A percentile compares a stretch with the other conserved stretches of the same genome.
phyloP scores from a whole-genome alignment of 495 filamentous ascomycete species.

The Chaetomium cochliodes region DNA sequence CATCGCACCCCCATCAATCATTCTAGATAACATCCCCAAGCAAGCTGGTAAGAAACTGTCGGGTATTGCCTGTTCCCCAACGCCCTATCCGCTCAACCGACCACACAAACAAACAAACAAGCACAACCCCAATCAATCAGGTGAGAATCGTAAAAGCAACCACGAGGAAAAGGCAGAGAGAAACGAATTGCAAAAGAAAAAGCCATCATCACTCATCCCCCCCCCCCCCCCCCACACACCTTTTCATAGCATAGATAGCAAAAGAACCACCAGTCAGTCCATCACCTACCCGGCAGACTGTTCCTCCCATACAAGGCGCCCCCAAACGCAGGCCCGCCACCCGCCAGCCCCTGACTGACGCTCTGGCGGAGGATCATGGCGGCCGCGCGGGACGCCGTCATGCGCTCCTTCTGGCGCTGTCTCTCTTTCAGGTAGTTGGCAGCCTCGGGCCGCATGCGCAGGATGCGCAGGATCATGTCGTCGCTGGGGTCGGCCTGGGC shows the following conservation, averaged over 20 bases:
- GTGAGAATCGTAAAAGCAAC: background rate
- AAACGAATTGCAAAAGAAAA: background rate
- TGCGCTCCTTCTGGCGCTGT: constrained; percentile 87
- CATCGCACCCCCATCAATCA: background rate
- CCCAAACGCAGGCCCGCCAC: constrained; percentile 43
- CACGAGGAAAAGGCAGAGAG: background rate
- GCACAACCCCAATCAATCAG: background rate
- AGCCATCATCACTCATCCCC: constrained; percentile 3
- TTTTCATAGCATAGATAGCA: background rate
- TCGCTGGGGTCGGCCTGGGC: constrained; percentile 96
- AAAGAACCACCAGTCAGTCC: background rate
- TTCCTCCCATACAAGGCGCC: constrained; percentile 36
- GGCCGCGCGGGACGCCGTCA: constrained; percentile 85
- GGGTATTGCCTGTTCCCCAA: constrained; percentile 17
- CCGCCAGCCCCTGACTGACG: constrained; percentile 55
- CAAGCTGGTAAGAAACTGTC: background rate
- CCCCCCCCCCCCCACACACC: background rate
- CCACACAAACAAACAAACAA: background rate
- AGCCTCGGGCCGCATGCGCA: constrained; percentile 97
- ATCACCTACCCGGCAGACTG: constrained; percentile 31
- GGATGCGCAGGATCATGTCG: constrained; percentile 94
- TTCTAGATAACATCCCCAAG: constrained; percentile 2
- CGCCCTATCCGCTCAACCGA: constrained; percentile 2
- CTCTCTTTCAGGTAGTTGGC: constrained; percentile 83
- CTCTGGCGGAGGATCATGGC: constrained; percentile 95